Percentiles rank a stretch among this genome's conserved stretches.
Conservation (phyloP, 1,284 basidiomycete species). For the Omphalotus olearius region DNA sequence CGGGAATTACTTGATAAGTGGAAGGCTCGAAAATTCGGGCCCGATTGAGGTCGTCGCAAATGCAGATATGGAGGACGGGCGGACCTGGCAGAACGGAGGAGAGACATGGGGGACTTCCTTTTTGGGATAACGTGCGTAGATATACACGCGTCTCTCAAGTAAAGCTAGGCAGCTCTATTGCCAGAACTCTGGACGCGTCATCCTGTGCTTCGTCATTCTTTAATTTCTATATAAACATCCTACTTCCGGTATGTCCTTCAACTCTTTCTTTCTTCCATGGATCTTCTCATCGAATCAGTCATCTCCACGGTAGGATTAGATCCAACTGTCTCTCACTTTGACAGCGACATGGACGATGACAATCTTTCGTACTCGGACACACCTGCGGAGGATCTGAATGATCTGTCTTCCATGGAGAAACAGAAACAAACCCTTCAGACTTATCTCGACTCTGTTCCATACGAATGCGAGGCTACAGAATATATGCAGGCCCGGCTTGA, state of each 20-base stretch:
- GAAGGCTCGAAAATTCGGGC: not conserved
- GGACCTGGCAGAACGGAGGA: not conserved
- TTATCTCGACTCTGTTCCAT: slow-evolving; percentile 71
- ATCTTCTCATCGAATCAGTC: slow-evolving; percentile 1
- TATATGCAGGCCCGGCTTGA: slow-evolving; percentile 78
- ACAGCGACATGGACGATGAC: slow-evolving; percentile 13
- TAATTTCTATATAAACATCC: slow-evolving; percentile 2
- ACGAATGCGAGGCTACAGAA: slow-evolving; percentile 70
- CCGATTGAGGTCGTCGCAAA: not conserved
- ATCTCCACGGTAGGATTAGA: not conserved
- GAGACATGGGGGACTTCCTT: slow-evolving; percentile 1
- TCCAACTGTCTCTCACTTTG: not conserved
- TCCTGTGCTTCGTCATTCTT: not conserved
- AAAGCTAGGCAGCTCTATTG: not conserved
- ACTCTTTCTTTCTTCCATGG: slow-evolving; percentile 1
- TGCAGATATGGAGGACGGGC: not conserved
- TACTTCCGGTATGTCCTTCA: not conserved
- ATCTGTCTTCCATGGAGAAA: slow-evolving; percentile 39
- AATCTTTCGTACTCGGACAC: slow-evolving; percentile 14
- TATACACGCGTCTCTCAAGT: not conserved
- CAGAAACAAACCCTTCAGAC: slow-evolving; percentile 55
- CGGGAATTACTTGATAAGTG: not conserved
- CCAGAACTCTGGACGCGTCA: not conserved
- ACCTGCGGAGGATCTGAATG: slow-evolving; percentile 17
- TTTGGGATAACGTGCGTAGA: not conserved